A percentile compares a stretch with the other conserved stretches of the same genome.
phyloP scores from a whole-genome alignment of 768 basidiomycete species.

The Phanerochaete sordida region DNA sequence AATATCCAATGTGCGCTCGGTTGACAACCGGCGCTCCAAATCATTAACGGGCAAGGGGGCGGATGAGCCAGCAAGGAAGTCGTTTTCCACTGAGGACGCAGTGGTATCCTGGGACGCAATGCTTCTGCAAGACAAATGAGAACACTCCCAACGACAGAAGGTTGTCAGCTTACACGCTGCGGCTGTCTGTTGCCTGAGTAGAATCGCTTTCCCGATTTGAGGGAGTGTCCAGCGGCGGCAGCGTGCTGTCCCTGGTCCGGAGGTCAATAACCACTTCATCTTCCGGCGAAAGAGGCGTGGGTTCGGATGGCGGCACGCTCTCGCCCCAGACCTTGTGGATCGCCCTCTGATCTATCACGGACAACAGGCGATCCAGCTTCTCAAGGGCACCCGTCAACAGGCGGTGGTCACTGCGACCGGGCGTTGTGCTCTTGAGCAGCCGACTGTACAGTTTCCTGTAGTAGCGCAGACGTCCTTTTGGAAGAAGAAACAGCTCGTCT shows the following conservation, averaged over 20 bases:
- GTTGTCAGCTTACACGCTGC: slow-evolving; percentile 48
- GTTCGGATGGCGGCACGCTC: slow-evolving; percentile 14
- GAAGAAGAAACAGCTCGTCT: slow-evolving; percentile 84
- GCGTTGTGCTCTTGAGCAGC: slow-evolving; percentile 80
- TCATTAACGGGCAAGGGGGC: slow-evolving; percentile 54
- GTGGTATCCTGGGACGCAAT: slow-evolving; percentile 59
- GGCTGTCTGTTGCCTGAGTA: slow-evolving; percentile 33
- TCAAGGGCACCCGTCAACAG: slow-evolving; percentile 78
- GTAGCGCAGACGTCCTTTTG: slow-evolving; percentile 81
- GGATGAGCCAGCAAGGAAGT: background rate
- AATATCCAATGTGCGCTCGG: slow-evolving; percentile 81
- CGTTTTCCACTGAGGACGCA: slow-evolving; percentile 35
- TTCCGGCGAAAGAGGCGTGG: slow-evolving; percentile 24
- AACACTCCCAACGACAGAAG: background rate
- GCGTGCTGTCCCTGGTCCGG: slow-evolving; percentile 32
- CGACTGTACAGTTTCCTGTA: slow-evolving; percentile 88
- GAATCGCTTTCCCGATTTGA: slow-evolving; percentile 23
- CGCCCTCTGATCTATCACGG: slow-evolving; percentile 58
- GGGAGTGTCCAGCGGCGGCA: slow-evolving; percentile 10
- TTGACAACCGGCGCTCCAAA: slow-evolving; percentile 76
- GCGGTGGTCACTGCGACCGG: slow-evolving; percentile 83
- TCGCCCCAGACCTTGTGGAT: slow-evolving; percentile 46
- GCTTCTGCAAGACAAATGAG: slow-evolving; percentile 35
- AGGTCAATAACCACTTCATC: slow-evolving; percentile 61
- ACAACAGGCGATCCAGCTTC: slow-evolving; percentile 72